Evolutionary conservation across 1,284 basidiomycete species (phyloP).

Genomic region (Leccinum subfulvum): DNA sequence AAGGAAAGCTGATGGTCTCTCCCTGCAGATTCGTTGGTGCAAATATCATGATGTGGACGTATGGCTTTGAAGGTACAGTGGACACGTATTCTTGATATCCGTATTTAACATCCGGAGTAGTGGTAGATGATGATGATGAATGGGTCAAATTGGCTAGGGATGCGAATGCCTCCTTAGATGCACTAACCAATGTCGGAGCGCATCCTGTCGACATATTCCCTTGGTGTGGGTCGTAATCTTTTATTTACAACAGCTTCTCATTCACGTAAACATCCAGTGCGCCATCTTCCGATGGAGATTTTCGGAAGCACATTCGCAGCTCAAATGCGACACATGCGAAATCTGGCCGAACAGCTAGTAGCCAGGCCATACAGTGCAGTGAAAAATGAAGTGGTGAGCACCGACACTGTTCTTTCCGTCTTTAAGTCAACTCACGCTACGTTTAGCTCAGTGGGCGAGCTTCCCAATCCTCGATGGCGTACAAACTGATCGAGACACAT

Average conservation of each 20-base stretch:
- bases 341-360: constrained; percentile 4
- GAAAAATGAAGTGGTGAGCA: constrained; percentile 5
- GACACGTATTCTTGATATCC: background rate
- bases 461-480: constrained; percentile 8
- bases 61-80: constrained; percentile 8
- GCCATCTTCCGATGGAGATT: constrained; percentile 4
- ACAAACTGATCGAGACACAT: constrained; percentile 3
- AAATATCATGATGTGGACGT: constrained; percentile 10
- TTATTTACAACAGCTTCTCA: background rate
- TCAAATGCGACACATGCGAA: constrained; percentile 8
- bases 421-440: background rate
- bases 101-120: background rate
- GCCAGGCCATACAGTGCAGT: constrained; percentile 2
- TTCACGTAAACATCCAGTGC: constrained; percentile 1
- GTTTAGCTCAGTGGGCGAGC: constrained; percentile 7
- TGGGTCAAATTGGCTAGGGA: constrained; percentile 9
- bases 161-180: constrained; percentile 7
- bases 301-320: constrained; percentile 5
- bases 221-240: background rate
- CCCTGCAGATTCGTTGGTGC: constrained; percentile 5
- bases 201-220: constrained; percentile 11
- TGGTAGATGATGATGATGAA: constrained; percentile 3
- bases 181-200: constrained; percentile 5
- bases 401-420: background rate
- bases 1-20: background rate